Evolutionary conservation across 2,329 filamentous ascomycete genomes (phyloP), one percentile per base, ranked within the genome.

Genomic region (Diplocarpon rosae): DNA sequence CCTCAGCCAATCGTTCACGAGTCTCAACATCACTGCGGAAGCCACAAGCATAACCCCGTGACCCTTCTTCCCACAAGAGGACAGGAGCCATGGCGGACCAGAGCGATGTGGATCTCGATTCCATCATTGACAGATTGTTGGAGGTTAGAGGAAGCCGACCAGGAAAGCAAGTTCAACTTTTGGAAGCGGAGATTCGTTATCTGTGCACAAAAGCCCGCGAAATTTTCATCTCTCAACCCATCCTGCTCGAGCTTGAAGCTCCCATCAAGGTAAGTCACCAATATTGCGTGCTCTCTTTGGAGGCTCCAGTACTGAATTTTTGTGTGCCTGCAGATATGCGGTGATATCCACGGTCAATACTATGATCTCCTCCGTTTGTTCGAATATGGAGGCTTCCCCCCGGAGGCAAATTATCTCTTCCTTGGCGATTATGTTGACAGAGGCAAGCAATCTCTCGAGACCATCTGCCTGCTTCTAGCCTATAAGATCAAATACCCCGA

Each of bases 401-500:
- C 92, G 12, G 89, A 96, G 70, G 89, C 92, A 62, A 98, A 98
- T 75, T 98, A 96, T 69, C 86, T 98, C 59, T 98, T 98, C 76
- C 84, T 98, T 40, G 92, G 92, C 57, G 92, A 98, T 65, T 98
- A 98, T 62, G 92, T 98, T 60, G 92, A 98, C 67, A 83, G 92
- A 72, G 92, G 92, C 71, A 96, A 98, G 76, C 92, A 98, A 70
- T 95, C 90, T 31, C 82, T 98, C 43, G 92, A 98, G 74, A 96
- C 92, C 56, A 96, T 98, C 68, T 95, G 88, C 71, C 75, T 98
- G 53, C 76, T 98, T 46, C 78, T 98, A 41, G 88, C 88, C 52
- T 98, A 96, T 79, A 98, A 98, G 79, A 94, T 98, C 78, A 96
- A 96, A 73, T 96, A 95, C 66, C 92, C 92, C 39, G 92, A 98